Conservation (phyloP, 1,284 basidiomycete species). For the Phenoliferia sp. region DNA sequence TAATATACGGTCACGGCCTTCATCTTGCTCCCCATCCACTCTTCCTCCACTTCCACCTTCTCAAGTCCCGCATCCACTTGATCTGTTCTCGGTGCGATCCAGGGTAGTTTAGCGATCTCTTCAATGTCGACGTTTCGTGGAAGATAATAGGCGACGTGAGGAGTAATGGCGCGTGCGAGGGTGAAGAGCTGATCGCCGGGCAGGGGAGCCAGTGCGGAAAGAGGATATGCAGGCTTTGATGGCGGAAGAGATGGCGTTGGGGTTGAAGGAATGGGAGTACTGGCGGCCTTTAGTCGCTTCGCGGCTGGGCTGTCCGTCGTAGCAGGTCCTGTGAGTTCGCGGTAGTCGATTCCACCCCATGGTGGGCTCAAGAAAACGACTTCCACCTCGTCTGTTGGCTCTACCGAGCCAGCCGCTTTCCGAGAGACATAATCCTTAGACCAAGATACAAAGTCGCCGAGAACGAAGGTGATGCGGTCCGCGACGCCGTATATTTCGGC, state of each 20-base stretch:
- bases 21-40: conserved; percentile 78
- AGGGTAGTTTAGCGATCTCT: conserved; percentile 60
- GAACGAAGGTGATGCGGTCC: conserved; percentile 87
- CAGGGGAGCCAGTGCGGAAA: conserved; percentile 70
- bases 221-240: conserved; percentile 50
- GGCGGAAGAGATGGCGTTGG: neutral
- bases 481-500: conserved; percentile 88
- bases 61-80: conserved; percentile 40
- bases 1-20: conserved; percentile 57
- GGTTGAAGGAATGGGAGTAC: neutral
- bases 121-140: conserved; percentile 74
- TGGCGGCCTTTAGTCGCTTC: neutral
- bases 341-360: conserved; percentile 78
- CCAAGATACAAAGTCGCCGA: conserved; percentile 80
- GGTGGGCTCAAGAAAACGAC: conserved; percentile 88
- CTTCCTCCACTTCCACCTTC: conserved; percentile 74
- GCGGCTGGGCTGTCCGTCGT: neutral
- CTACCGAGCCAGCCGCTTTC: conserved; percentile 15
- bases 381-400: conserved; percentile 57
- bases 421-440: conserved; percentile 51
- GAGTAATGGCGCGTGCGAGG: conserved; percentile 62
- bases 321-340: too few relatives aligned
- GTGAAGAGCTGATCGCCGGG: conserved; percentile 74
- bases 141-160: conserved; percentile 81
- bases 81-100: neutral